phyloP scores from a whole-genome alignment of 106 monocot genomes.

The Gastrodia elata region DNA sequence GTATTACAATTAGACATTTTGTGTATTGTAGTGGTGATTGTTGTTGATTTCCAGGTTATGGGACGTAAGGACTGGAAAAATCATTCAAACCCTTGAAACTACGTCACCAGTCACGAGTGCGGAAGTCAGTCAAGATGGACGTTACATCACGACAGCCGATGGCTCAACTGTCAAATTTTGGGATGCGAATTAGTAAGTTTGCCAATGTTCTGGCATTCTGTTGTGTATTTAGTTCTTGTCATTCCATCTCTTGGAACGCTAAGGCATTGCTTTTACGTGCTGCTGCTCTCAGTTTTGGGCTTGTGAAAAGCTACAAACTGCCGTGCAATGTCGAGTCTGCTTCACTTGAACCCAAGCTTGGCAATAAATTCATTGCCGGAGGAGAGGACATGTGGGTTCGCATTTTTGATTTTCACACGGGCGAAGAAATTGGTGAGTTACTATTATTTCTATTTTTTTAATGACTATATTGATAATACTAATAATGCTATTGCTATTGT shows the following conservation, averaged over 20 bases:
- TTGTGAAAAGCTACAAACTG: slow-evolving; percentile 86
- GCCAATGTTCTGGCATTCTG: background rate
- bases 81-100: slow-evolving; percentile 78
- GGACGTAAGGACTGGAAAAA: slow-evolving; percentile 89
- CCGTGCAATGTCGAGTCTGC: slow-evolving; percentile 87
- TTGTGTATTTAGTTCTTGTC: background rate
- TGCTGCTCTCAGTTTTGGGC: slow-evolving; percentile 54
- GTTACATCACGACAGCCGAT: slow-evolving; percentile 93
- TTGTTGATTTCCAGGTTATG: slow-evolving; percentile 69
- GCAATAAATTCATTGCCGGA: slow-evolving; percentile 78
- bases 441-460: too few species aligned
- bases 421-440: slow-evolving; percentile 80
- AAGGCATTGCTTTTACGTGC: background rate
- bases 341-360: slow-evolving; percentile 78
- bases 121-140: slow-evolving; percentile 93
- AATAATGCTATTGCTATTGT: background rate
- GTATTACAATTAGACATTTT: too few species aligned
- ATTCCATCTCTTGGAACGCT: background rate
- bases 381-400: slow-evolving; percentile 99
- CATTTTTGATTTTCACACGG: slow-evolving; percentile 79
- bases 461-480: background rate
- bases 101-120: slow-evolving; percentile 88
- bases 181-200: slow-evolving; percentile 92
- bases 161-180: slow-evolving; percentile 95
- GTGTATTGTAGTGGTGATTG: too few species aligned